A percentile compares a stretch with the other conserved stretches of the same genome.
Conservation (phyloP, 1,284 basidiomycete species). For the Austroboletus novae-zelandiae region DNA sequence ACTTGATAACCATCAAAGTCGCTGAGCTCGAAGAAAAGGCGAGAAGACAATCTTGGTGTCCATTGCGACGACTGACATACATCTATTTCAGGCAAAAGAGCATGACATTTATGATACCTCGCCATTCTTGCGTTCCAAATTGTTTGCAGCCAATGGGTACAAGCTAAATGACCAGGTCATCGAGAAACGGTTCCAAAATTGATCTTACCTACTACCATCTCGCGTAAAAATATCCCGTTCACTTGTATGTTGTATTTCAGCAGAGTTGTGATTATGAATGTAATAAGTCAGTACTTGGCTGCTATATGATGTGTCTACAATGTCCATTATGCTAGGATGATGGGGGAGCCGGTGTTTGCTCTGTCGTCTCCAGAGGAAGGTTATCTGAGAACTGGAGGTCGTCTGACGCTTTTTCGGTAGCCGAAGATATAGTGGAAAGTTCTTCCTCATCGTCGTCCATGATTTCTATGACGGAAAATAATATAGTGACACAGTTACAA, state of each 20-base stretch:
- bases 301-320: slow-evolving; percentile 21
- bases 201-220: slow-evolving; percentile 12
- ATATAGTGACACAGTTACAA: slow-evolving; percentile 2
- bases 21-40: slow-evolving; percentile 82
- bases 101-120: slow-evolving; percentile 91
- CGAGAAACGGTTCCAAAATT: slow-evolving; percentile 64
- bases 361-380: slow-evolving; percentile 6
- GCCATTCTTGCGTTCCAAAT: slow-evolving; percentile 81
- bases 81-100: slow-evolving; percentile 74
- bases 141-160: slow-evolving; percentile 94
- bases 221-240: slow-evolving; percentile 2
- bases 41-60: slow-evolving; percentile 27
- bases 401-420: slow-evolving; percentile 9
- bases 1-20: slow-evolving; percentile 70
- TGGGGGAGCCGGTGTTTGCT: slow-evolving; percentile 12
- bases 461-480: slow-evolving; percentile 44
- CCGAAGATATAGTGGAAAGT: slow-evolving; percentile 1
- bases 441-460: slow-evolving; percentile 58
- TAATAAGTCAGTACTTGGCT: slow-evolving; percentile 23
- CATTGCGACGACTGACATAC: slow-evolving; percentile 14
- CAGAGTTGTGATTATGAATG: slow-evolving; percentile 34
- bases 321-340: slow-evolving; percentile 22
- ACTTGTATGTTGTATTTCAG: slow-evolving; percentile 17
- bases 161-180: slow-evolving; percentile 61
- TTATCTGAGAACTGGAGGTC: slow-evolving; percentile 4